These are phyloP conservation scores for Leccinum variicolor DNA, from an alignment of 768 basidiomycete species.

Conservation along the genomic window DNA sequence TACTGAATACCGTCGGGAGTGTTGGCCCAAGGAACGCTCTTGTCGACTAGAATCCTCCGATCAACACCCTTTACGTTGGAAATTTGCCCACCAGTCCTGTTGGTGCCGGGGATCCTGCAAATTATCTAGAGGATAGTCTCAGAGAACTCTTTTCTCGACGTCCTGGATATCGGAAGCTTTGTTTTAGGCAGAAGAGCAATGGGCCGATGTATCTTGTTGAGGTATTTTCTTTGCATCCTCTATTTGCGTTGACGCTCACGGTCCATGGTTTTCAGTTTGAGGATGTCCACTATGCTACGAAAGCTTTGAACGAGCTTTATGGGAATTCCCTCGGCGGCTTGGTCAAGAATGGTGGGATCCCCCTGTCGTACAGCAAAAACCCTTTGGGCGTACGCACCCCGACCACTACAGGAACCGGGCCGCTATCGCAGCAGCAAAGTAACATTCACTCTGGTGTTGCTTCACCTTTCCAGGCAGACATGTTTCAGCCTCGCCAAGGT, in stretches of 20 bases:
- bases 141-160: conserved; percentile 76
- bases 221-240: conserved; percentile 40
- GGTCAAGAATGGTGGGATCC: conserved; percentile 94
- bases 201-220: conserved; percentile 99
- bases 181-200: conserved; percentile 93
- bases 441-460: conserved; percentile 14
- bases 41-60: conserved; percentile 94
- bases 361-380: conserved; percentile 97
- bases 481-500: conserved; percentile 30
- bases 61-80: conserved; percentile 99
- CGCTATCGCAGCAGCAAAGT: conserved; percentile 28
- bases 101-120: conserved; percentile 67
- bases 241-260: neutral
- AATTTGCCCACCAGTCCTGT: conserved; percentile 84
- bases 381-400: conserved; percentile 90
- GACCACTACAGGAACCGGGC: conserved; percentile 44
- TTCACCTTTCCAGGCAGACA: conserved; percentile 29
- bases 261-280: conserved; percentile 62
- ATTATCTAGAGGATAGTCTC: conserved; percentile 84
- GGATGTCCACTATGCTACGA: conserved; percentile 79
- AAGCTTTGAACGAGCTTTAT: conserved; percentile 86
- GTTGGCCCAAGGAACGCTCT: conserved; percentile 36
- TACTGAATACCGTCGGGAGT: conserved; percentile 18
- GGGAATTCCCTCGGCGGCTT: conserved; percentile 88
- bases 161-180: conserved; percentile 86